A percentile compares a stretch with the other conserved stretches of the same genome.
phyloP scores from a whole-genome alignment of 2,329 filamentous ascomycete species.

The Pestalotiopsis sp. region DNA sequence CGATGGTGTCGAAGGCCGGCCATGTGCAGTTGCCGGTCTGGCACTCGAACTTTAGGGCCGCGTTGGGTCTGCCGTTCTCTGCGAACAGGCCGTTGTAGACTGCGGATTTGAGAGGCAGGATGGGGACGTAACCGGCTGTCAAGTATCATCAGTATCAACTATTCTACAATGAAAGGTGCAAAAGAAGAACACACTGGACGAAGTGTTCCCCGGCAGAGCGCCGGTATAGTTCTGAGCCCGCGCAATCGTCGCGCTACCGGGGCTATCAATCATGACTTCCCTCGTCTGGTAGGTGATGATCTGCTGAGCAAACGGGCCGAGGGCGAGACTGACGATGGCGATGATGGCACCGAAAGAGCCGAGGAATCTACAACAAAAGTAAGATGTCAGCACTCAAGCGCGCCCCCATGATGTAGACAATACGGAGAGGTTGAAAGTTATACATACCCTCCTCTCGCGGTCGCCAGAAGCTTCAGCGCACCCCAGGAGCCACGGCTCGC shows the following conservation, averaged over 20 bases:
- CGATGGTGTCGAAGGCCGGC: constrained; percentile 30
- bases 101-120: constrained; percentile 34
- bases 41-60: constrained; percentile 28
- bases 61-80: constrained; percentile 30
- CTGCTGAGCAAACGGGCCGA: constrained; percentile 35
- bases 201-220: constrained; percentile 26
- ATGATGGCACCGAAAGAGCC: constrained; percentile 32
- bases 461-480: constrained; percentile 28
- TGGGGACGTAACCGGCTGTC: constrained; percentile 31
- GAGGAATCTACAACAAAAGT: constrained; percentile 17
- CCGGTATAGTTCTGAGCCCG: constrained; percentile 31
- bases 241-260: constrained; percentile 26
- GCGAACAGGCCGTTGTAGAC: constrained; percentile 38
- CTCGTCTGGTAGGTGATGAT: constrained; percentile 31
- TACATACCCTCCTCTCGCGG: constrained; percentile 30
- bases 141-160: not conserved
- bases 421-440: not conserved
- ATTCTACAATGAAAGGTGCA: too few relatives aligned
- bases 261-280: constrained; percentile 18
- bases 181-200: constrained; percentile 20
- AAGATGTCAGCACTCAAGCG: not conserved
- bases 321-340: constrained; percentile 28
- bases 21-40: constrained; percentile 33
- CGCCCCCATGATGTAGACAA: not conserved
- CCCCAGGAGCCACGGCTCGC: constrained; percentile 34